phyloP scores from a whole-genome alignment of 306 rosid species.

The Lupinus albus region DNA sequence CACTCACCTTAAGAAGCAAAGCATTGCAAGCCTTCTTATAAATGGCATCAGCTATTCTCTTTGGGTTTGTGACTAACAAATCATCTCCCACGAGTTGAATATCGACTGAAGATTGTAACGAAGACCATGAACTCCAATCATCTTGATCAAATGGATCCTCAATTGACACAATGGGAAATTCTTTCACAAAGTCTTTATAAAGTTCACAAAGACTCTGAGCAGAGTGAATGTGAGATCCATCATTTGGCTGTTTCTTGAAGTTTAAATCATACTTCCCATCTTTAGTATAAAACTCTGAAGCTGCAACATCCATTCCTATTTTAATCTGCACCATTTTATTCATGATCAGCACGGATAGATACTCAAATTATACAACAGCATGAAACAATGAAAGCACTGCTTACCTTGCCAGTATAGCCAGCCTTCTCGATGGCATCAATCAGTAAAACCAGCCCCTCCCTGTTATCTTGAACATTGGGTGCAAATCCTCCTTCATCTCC shows the following conservation, averaged over 20 bases:
- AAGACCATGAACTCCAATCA: conserved; percentile 96
- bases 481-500: conserved; percentile 99
- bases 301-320: conserved; percentile 99
- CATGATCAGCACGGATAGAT: conserved; percentile 13
- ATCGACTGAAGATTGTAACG: conserved; percentile 84
- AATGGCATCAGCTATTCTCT: conserved; percentile 83
- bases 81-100: conserved; percentile 97
- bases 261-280: conserved; percentile 80
- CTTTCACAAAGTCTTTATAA: conserved; percentile 77
- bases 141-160: conserved; percentile 99
- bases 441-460: conserved; percentile 91
- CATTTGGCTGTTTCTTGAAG: conserved; percentile 94
- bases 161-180: conserved; percentile 91
- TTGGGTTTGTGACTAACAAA: conserved; percentile 93
- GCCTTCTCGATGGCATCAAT: conserved; percentile 97
- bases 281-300: conserved; percentile 88
- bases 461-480: conserved; percentile 95
- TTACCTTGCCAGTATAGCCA: conserved; percentile 96
- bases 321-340: conserved; percentile 69
- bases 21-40: conserved; percentile 93
- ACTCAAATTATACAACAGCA: conserved; percentile 26
- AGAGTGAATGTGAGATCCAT: conserved; percentile 81
- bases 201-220: conserved; percentile 77
- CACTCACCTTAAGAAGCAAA: conserved; percentile 83
- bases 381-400: conserved; percentile 12